Percentiles rank a stretch among this genome's conserved stretches.
phyloP scores from a whole-genome alignment of 2,329 filamentous ascomycete species.

The Penicillium brevicompactum region DNA sequence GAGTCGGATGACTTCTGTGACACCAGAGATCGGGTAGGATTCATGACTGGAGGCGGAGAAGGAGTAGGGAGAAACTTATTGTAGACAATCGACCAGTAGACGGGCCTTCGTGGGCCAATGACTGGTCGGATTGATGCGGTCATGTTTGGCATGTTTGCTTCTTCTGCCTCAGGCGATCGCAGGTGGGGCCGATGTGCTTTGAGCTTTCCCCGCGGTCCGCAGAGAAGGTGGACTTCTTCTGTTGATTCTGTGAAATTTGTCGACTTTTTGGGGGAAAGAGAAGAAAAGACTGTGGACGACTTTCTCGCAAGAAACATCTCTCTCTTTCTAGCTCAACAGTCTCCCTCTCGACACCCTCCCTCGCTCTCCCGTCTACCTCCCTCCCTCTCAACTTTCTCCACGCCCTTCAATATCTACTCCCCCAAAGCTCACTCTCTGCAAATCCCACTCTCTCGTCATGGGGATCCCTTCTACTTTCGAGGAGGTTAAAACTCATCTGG shows the following conservation, averaged over 20 bases:
- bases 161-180: conserved; percentile 6
- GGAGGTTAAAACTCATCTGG: conserved; percentile 46
- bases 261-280: too few relatives aligned
- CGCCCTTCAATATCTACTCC: too few relatives aligned
- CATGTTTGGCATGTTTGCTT: conserved; percentile 36
- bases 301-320: too few relatives aligned
- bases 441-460: conserved; percentile 25
- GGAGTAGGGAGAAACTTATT: conserved; percentile 1
- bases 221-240: too few relatives aligned
- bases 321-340: too few relatives aligned
- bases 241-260: too few relatives aligned
- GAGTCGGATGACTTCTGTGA: conserved; percentile 72
- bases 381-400: neutral
- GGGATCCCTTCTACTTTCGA: conserved; percentile 38
- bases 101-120: neutral
- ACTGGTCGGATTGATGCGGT: conserved; percentile 11
- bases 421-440: neutral
- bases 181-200: too few relatives aligned
- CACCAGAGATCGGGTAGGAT: conserved; percentile 59
- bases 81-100: conserved; percentile 9
- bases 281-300: too few relatives aligned
- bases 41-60: conserved; percentile 48
- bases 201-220: conserved; percentile 28
- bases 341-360: too few relatives aligned
- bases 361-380: too few relatives aligned